Evolutionary conservation across 2,329 filamentous ascomycete species (phyloP), one percentile per base, ranked within the genome.

Genomic region (Hymenoscyphus linearis): DNA sequence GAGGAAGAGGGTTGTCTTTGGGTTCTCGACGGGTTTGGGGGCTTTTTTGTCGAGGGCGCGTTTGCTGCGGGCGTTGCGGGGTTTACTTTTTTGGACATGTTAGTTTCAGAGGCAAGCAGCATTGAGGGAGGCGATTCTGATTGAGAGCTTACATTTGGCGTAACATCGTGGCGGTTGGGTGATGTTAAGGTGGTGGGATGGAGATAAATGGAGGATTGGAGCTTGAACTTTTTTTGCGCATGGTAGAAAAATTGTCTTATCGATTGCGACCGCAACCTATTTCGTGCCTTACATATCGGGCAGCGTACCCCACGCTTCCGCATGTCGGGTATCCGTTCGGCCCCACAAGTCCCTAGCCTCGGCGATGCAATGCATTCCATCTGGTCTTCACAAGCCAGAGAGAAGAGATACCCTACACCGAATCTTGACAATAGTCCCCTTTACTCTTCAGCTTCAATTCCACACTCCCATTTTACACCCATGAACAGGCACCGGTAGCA

Each of bases 31-130:
- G 68, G 86, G 80, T 76, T 97, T 96, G 61, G 95, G 91, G 72
- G 91, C 93, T 72, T 90, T 90, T 78, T 96, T 93, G 75, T 96
- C 95, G 73, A 98, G 87, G 66, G 91, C 93, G 70, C 95, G 89
- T 82, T 96, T 96, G 62, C 92, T 95, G 80, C 95, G 92, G 69
- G 93, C 92, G 77, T 87, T 90, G 71, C 87, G 86, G 62, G 88
- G 84, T 78, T 87, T 87, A 66, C 84, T 87, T 35, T 18, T 50
- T 13, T 37, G 37, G 7, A 25, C 36, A 65, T 59, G 63, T 58
- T 37, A 31, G n/a, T 31, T 26, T 18, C n/a, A 13, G 1, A 47
- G 44, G 50, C 25, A 14, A 34, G 7, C 3, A 14, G 13, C 5
- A 13, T 16, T 3, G 14, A 4, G 50, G 14, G 12, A 9, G 22